A percentile compares a stretch with the other conserved stretches of the same genome.
These are phyloP conservation scores for Wickerhamomyces kurtzmanii DNA, from an alignment of 805 yeast genomes.

Conservation along the genomic window DNA sequence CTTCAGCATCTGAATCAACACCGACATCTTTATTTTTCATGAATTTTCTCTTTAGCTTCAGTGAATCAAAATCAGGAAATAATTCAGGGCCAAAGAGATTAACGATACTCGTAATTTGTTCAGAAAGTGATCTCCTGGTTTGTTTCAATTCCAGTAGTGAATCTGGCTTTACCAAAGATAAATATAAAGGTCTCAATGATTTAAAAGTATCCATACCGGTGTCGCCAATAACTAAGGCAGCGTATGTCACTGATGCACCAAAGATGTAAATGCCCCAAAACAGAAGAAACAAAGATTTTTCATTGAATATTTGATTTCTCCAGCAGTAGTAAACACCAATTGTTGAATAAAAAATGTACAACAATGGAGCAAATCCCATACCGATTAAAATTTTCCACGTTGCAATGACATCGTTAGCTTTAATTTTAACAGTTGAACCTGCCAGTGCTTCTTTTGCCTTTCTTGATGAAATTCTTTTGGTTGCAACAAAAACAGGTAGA, in stretches of 20 bases:
- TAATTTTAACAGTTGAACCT: conserved; percentile 79
- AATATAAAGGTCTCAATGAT: conserved; percentile 71
- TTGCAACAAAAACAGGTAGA: conserved; percentile 77
- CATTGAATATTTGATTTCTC: conserved; percentile 21
- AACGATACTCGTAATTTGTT: conserved; percentile 68
- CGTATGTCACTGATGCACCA: conserved; percentile 68
- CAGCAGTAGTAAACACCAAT: conserved; percentile 34
- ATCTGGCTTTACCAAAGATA: conserved; percentile 49
- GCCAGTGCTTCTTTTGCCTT: conserved; percentile 78
- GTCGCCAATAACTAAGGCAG: conserved; percentile 90
- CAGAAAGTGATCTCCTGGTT: conserved; percentile 51
- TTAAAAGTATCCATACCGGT: conserved; percentile 85
- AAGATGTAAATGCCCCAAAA: conserved; percentile 43
- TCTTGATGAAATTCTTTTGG: conserved; percentile 61
- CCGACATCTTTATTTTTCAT: conserved; percentile 11
- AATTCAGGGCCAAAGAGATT: conserved; percentile 77
- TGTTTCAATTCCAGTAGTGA: conserved; percentile 49
- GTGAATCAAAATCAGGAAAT: conserved; percentile 71
- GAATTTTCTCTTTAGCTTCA: conserved; percentile 15
- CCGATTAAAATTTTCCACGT: conserved; percentile 94
- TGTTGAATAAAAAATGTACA: conserved; percentile 73
- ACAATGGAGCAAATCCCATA: conserved; percentile 79
- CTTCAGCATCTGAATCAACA: conserved; percentile 16
- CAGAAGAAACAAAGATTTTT: conserved; percentile 18
- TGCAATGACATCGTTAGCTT: conserved; percentile 90